These are phyloP conservation scores for Pittosporum tobira DNA, from an alignment of 129 eudicot genomes.

Conservation along the genomic window DNA sequence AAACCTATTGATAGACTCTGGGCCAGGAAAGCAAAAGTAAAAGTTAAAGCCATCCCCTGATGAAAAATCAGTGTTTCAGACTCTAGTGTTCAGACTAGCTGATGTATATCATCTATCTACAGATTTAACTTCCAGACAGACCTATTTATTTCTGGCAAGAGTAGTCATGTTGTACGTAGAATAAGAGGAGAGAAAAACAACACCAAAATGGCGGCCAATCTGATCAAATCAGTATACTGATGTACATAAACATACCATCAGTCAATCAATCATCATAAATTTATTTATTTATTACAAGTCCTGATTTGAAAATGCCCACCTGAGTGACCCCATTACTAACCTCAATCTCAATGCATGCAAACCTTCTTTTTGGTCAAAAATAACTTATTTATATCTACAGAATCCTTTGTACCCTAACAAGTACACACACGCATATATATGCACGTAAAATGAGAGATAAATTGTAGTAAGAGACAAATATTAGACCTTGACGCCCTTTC, in stretches of 20 bases:
- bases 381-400: neutral
- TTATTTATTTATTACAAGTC: constrained; percentile 8
- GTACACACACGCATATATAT: too few relatives aligned
- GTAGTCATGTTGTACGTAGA: constrained; percentile 16
- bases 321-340: constrained; percentile 11
- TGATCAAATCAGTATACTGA: constrained; percentile 41
- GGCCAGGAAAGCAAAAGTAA: constrained; percentile 39
- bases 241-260: constrained; percentile 18
- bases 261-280: constrained; percentile 58
- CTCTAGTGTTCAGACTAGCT: constrained; percentile 40
- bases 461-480: neutral
- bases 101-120: too few relatives aligned
- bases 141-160: constrained; percentile 7
- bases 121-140: constrained; percentile 24
- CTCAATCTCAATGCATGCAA: constrained; percentile 14
- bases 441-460: neutral
- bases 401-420: neutral
- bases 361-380: constrained; percentile 6
- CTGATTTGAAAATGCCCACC: constrained; percentile 24
- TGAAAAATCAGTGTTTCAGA: constrained; percentile 35
- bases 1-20: constrained; percentile 37
- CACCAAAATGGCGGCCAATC: constrained; percentile 66
- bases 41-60: constrained; percentile 51
- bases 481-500: constrained; percentile 98
- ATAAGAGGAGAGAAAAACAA: constrained; percentile 17